Percentiles rank a stretch among this genome's conserved stretches.
Evolutionary conservation across 768 basidiomycete genomes (phyloP).

Genomic region (Naematelia encephala): DNA sequence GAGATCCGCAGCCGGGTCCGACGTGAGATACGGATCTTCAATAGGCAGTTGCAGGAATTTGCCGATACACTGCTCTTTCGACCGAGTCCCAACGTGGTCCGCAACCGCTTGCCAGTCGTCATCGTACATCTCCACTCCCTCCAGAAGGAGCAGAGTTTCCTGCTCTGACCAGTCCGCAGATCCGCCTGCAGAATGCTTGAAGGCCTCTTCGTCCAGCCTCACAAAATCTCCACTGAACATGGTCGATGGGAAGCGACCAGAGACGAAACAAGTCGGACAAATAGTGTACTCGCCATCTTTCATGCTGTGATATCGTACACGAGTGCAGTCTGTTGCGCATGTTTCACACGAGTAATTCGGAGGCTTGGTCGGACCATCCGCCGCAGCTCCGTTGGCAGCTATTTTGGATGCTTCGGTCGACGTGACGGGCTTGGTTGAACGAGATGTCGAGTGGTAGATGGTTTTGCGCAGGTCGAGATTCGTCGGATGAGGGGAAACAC

Average conservation of each 20-base stretch:
- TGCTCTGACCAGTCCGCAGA: constrained; percentile 79
- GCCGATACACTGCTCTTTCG: constrained; percentile 89
- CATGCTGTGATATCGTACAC: constrained; percentile 82
- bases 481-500: constrained; percentile 49
- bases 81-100: constrained; percentile 86
- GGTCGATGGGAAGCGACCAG: constrained; percentile 90
- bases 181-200: constrained; percentile 50
- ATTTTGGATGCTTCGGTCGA: constrained; percentile 61
- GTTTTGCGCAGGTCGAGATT: constrained; percentile 76
- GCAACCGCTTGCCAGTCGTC: constrained; percentile 94
- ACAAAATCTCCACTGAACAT: constrained; percentile 99
- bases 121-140: constrained; percentile 96
- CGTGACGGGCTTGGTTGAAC: constrained; percentile 69
- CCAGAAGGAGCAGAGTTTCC: constrained; percentile 81
- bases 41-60: constrained; percentile 95
- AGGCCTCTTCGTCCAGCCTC: constrained; percentile 48
- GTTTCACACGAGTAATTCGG: constrained; percentile 80
- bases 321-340: constrained; percentile 88
- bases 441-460: constrained; percentile 77
- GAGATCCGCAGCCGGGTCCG: constrained; percentile 46
- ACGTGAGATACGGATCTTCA: constrained; percentile 84
- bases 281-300: constrained; percentile 89
- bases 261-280: constrained; percentile 88
- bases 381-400: constrained; percentile 51
- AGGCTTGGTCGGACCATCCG: constrained; percentile 54